Evolutionary conservation across 257 asterid species (phyloP).

Genomic region (Solanum corneliomulleri): DNA sequence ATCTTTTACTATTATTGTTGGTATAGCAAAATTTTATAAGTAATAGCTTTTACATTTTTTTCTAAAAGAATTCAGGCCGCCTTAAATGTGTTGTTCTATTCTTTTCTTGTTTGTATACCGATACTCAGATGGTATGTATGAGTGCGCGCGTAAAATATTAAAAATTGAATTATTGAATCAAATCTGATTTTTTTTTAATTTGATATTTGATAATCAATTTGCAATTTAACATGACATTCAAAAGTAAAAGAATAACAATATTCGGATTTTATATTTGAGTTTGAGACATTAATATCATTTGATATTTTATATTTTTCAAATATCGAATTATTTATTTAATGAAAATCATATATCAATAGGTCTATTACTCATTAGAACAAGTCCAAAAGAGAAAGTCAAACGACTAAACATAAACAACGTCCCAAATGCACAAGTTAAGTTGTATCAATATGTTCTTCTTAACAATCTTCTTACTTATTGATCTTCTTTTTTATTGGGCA

Average conservation of each 20-base stretch:
- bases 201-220: too few species aligned
- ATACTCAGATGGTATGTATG: too few species aligned
- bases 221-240: too few species aligned
- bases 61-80: not conserved
- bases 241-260: too few species aligned
- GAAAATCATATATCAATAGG: not conserved
- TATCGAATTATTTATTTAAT: too few species aligned
- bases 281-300: too few species aligned
- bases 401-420: not conserved
- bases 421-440: not conserved
- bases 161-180: too few species aligned
- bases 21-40: not conserved
- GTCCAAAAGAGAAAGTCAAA: not conserved
- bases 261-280: too few species aligned
- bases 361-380: not conserved
- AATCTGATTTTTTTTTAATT: fast-evolving
- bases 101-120: not conserved
- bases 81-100: not conserved
- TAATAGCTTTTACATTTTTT: not conserved
- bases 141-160: too few species aligned
- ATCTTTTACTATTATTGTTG: not conserved
- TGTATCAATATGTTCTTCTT: not conserved
- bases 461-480: not conserved
- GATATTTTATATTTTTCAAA: too few species aligned
- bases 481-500: not conserved